These are phyloP conservation scores for Pseudoscleropodium purum DNA, from an alignment of 225 moss, liverwort and hornwort species.

Conservation along the genomic window DNA sequence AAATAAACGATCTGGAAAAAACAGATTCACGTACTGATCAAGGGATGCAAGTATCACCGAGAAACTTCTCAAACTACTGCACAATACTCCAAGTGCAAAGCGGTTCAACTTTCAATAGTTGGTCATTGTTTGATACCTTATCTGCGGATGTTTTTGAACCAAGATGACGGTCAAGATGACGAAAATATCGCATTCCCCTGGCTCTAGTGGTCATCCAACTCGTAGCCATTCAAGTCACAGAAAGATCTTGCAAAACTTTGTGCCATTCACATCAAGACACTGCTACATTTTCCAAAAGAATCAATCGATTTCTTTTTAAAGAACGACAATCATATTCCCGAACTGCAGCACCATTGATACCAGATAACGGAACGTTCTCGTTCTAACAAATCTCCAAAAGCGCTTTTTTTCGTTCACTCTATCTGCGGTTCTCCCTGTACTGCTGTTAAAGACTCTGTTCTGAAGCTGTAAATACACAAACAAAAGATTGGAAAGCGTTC, in stretches of 20 bases:
- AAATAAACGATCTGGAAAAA: not conserved
- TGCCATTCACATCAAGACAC: not conserved
- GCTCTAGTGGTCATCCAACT: not conserved
- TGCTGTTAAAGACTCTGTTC: not conserved
- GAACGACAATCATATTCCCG: not conserved
- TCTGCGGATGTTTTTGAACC: not conserved
- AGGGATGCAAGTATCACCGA: not conserved
- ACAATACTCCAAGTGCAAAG: not conserved
- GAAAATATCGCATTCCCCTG: not conserved
- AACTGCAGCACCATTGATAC: not conserved
- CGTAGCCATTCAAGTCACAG: not conserved
- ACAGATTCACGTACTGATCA: not conserved
- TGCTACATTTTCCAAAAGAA: not conserved
- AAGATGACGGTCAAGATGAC: not conserved
- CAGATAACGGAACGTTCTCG: not conserved
- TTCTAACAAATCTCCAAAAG: not conserved
- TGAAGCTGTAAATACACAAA: not conserved
- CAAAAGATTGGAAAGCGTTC: not conserved
- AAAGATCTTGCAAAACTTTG: not conserved
- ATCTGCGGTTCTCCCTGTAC: not conserved
- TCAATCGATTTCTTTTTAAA: too few relatives aligned
- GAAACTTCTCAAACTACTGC: not conserved
- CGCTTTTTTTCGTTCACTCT: not conserved
- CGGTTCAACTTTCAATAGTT: not conserved
- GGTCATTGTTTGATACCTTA: not conserved